A percentile compares a stretch with the other conserved stretches of the same genome.
Conservation (phyloP, 2,329 filamentous ascomycete species). For the Neospermospora avenae region DNA sequence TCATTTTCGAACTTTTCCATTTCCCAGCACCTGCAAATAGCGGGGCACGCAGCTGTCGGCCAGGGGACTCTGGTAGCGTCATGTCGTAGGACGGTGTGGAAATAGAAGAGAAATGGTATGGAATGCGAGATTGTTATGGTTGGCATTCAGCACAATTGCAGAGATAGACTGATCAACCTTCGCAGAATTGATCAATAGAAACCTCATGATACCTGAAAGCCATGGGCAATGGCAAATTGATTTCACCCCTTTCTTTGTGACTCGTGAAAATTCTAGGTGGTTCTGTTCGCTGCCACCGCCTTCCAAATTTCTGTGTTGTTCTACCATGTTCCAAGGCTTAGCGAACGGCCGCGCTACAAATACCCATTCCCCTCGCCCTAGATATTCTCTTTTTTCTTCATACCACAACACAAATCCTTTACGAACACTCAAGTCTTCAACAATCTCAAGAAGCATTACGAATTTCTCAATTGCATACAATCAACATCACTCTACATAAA, state of each 20-base stretch:
- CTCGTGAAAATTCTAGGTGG: background rate
- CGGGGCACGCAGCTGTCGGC: background rate
- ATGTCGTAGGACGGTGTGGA: background rate
- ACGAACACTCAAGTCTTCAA: slow-evolving; percentile 13
- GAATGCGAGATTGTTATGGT: background rate
- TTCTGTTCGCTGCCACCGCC: background rate
- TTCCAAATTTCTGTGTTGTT: background rate
- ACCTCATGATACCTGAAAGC: background rate
- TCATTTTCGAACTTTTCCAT: background rate
- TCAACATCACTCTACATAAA: slow-evolving; percentile 2
- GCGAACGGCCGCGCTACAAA: background rate
- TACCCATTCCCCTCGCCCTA: background rate
- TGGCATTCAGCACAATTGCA: background rate
- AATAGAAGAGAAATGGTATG: background rate
- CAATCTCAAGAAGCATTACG: background rate
- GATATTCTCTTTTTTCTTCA: background rate
- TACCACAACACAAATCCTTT: slow-evolving; percentile 8
- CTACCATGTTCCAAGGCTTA: background rate
- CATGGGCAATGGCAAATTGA: background rate
- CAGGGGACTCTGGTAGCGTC: background rate
- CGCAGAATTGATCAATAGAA: background rate
- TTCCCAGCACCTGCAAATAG: background rate
- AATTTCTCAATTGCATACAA: background rate
- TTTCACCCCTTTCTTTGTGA: background rate
- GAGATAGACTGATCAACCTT: background rate